These are phyloP conservation scores for Aureobasidium sp. DNA, from an alignment of 2,329 filamentous ascomycete genomes.

Conservation along the genomic window DNA sequence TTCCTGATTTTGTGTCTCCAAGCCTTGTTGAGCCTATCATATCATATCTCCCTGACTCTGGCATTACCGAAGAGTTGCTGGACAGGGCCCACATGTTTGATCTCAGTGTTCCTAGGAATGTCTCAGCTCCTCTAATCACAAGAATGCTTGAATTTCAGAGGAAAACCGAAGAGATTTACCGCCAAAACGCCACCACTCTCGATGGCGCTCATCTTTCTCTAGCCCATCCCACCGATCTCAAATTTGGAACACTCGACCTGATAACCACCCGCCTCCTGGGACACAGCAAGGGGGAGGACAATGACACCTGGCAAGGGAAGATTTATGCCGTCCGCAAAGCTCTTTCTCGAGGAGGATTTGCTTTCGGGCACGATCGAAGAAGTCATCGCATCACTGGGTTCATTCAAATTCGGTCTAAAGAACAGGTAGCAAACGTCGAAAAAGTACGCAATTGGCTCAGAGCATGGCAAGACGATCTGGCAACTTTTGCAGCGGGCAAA, in stretches of 20 bases:
- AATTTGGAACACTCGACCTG: conserved; percentile 39
- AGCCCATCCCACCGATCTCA: conserved; percentile 34
- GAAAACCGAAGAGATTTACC: conserved; percentile 40
- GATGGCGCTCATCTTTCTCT: conserved; percentile 42
- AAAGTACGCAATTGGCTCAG: conserved; percentile 46
- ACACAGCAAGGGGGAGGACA: conserved; percentile 16
- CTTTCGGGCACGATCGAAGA: conserved; percentile 48
- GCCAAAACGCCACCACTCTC: conserved; percentile 35
- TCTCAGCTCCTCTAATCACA: conserved; percentile 36
- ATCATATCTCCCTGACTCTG: conserved; percentile 41
- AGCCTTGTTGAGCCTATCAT: conserved; percentile 39
- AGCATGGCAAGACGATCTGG: conserved; percentile 42
- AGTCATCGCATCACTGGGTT: conserved; percentile 47
- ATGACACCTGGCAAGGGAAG: conserved; percentile 20
- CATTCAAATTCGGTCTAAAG: conserved; percentile 53
- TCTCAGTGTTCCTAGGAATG: conserved; percentile 35
- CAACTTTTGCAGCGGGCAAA: conserved; percentile 16
- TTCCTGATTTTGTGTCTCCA: conserved; percentile 40
- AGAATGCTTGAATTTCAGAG: conserved; percentile 36
- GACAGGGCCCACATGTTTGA: conserved; percentile 30
- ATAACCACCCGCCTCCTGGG: conserved; percentile 37
- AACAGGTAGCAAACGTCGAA: conserved; percentile 46
- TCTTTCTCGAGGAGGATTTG: conserved; percentile 51
- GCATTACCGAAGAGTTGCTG: conserved; percentile 24
- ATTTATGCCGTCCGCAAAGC: conserved; percentile 63